Conservation (phyloP, 2,329 filamentous ascomycete genomes). For the Ramularia endophylla region DNA sequence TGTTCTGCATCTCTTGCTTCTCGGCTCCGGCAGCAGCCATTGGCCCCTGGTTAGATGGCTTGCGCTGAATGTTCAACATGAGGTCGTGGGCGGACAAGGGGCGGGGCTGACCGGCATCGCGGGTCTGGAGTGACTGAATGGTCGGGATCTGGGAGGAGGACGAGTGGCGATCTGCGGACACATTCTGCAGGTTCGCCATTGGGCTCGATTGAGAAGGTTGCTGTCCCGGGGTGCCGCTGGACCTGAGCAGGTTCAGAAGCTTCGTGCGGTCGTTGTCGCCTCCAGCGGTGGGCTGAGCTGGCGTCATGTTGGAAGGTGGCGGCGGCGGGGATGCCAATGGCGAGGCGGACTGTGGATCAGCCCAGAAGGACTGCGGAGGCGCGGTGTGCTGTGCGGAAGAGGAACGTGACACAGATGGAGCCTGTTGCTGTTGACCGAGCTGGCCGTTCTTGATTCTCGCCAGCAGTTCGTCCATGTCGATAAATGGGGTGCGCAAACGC, state of each 20-base stretch:
- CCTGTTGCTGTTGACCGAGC: background rate
- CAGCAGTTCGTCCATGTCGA: conserved; percentile 40
- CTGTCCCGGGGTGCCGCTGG: conserved; percentile 44
- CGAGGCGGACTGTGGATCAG: background rate
- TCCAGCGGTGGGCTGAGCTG: conserved; percentile 20
- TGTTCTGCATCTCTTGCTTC: conserved; percentile 23
- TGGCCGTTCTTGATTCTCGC: conserved; percentile 33
- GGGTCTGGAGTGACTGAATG: conserved; percentile 5
- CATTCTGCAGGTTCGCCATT: conserved; percentile 34
- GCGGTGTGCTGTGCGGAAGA: background rate
- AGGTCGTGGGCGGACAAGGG: conserved; percentile 52
- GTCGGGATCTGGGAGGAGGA: conserved; percentile 15
- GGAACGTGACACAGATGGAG: background rate
- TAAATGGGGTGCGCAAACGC: too few species aligned
- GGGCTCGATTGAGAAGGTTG: conserved; percentile 29
- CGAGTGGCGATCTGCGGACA: conserved; percentile 16
- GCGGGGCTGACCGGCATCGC: conserved; percentile 11
- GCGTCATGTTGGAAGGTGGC: background rate
- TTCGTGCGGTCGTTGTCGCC: conserved; percentile 32
- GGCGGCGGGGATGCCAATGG: background rate
- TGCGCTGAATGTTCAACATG: conserved; percentile 50
- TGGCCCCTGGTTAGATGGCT: conserved; percentile 34
- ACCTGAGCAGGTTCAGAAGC: conserved; percentile 60
- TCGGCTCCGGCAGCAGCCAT: conserved; percentile 25
- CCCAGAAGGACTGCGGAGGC: background rate